Conservation (phyloP, 257 asterid species). For the Plectranthus barbatus region DNA sequence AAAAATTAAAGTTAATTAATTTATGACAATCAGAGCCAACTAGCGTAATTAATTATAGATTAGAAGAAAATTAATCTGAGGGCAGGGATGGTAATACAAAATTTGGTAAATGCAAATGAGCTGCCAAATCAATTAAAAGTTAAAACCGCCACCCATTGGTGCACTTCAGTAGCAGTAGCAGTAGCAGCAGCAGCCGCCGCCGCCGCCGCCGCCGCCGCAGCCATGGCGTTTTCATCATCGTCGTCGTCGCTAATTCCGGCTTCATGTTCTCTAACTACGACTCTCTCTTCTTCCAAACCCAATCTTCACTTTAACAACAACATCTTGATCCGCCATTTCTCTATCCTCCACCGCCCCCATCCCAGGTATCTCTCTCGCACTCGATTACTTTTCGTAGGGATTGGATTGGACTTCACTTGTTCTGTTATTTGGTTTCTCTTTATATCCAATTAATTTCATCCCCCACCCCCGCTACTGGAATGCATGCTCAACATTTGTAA, state of each 20-base stretch:
- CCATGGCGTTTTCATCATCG: slow-evolving; percentile 37
- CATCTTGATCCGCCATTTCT: slow-evolving; percentile 27
- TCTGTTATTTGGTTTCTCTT: neutral
- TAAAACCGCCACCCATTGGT: neutral
- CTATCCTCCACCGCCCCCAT: slow-evolving; percentile 28
- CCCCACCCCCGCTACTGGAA: neutral
- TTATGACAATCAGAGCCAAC: too few relatives aligned
- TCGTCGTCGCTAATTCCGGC: slow-evolving; percentile 33
- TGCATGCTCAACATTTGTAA: too few relatives aligned
- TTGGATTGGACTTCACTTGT: neutral
- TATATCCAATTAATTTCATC: too few relatives aligned
- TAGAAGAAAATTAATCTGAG: too few relatives aligned
- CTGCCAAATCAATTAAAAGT: neutral
- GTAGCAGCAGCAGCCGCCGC: neutral
- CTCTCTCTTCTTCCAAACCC: slow-evolving; percentile 14
- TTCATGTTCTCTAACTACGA: slow-evolving; percentile 13
- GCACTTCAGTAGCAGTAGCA: too few relatives aligned
- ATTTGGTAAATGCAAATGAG: neutral
- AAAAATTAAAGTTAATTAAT: too few relatives aligned
- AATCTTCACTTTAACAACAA: slow-evolving; percentile 16
- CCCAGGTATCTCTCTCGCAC: slow-evolving; percentile 25
- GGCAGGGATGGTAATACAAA: too few relatives aligned
- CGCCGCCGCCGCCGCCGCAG: neutral
- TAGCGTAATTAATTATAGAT: too few relatives aligned
- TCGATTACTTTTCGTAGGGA: too few relatives aligned